Evolutionary conservation across 108 stramenopile genomes (phyloP).

Genomic region (Parietichytrium sp.): DNA sequence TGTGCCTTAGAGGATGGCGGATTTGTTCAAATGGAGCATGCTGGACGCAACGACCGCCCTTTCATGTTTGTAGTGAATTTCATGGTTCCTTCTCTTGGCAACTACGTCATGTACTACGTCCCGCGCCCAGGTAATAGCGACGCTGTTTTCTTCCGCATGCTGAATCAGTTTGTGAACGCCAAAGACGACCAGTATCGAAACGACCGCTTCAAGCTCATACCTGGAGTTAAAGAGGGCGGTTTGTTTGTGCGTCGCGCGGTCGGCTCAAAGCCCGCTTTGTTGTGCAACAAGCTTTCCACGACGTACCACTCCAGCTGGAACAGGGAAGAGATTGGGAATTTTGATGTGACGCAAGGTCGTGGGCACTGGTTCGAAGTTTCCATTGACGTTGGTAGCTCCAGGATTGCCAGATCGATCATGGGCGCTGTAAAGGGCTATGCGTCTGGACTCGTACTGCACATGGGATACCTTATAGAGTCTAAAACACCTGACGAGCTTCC

Average conservation of each 20-base stretch:
- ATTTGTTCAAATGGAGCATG: background rate
- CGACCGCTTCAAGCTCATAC: slow-evolving; percentile 26
- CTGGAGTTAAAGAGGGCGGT: background rate
- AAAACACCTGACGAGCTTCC: background rate
- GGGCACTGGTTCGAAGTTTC: background rate
- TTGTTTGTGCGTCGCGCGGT: slow-evolving; percentile 16
- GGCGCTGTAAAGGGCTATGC: slow-evolving; percentile 20
- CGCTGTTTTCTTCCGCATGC: slow-evolving; percentile 30
- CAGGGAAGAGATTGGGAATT: no score
- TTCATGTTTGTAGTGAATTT: background rate
- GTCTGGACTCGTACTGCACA: background rate
- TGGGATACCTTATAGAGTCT: background rate
- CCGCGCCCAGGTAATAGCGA: background rate
- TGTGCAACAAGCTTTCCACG: background rate
- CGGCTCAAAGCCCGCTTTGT: slow-evolving; percentile 15
- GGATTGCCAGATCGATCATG: background rate
- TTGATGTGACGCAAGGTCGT: no score
- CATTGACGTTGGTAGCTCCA: slow-evolving; percentile 13
- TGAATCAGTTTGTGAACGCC: background rate
- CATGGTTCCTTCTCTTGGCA: background rate
- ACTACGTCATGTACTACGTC: slow-evolving; percentile 10
- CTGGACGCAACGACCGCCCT: slow-evolving; percentile 23
- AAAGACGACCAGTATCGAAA: slow-evolving; percentile 34
- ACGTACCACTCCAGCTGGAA: no score
- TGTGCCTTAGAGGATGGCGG: background rate